Base-by-base conservation (phyloP, 768 basidiomycete genomes). In the Fistulinella prunicolor region DNA sequence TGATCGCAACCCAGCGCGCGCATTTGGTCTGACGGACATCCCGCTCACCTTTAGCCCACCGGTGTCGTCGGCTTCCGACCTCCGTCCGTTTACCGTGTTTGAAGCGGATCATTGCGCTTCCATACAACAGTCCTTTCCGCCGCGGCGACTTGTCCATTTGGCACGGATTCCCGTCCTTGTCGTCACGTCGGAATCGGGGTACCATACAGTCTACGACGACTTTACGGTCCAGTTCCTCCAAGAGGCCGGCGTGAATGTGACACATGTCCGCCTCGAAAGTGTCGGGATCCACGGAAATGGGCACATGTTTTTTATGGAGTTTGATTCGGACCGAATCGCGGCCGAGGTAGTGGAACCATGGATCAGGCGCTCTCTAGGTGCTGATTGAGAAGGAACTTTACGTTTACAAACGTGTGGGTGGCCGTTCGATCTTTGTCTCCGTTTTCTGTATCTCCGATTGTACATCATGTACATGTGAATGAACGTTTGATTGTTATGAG, bases 271-370 rank as follows among this genome's bases (percentile, higher is more conserved):
- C 14, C 56, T 80, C 16, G 62, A 59, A n/a, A 66, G 69, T 24
- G 52, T 74, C 2, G 78, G 78, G 8, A 74, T 80, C 20, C 69
- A 62, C 43, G 78, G 78, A 36, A 80, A 80, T 53, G 78, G 75
- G 2, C 78, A 80, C 61, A 73, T 80, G 72, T 72, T 80, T 64
- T 78, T 79, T 51, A 75, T 80, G 73, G 78, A 80, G 46, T 71
- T 67, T 48, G 80, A 80, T 55, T 70, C 62, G 9, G 47, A 72
- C 30, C 65, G 70, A 39, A 76, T 80, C 30, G 75, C 62, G 12
- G 70, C 66, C 6, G 47, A 54, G 20, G 72, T 78, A 5, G 62
- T 77, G 20, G 58, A 70, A 37, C 61, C 59, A 42, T 78, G 76
- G 77, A 59, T 75, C 28, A 51, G 49, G 28, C 42, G 47, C 8